phyloP scores from a whole-genome alignment of 371 early-diverging fungal species.

The Fennellomyces sp. region DNA sequence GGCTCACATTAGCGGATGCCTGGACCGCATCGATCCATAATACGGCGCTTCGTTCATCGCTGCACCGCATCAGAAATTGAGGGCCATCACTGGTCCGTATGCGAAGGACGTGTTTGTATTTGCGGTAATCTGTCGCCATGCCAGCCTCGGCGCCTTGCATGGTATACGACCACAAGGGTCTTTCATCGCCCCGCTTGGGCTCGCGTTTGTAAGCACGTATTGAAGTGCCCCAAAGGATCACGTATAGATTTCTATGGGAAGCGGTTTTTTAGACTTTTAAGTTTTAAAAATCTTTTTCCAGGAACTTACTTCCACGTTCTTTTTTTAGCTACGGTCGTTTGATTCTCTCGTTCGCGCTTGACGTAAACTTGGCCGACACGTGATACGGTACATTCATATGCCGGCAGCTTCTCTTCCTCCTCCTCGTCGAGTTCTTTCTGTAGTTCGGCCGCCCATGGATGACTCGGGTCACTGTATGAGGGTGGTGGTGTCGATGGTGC shows the following conservation, averaged over 20 bases:
- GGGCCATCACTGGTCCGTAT: conserved; percentile 36
- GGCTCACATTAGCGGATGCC: conserved; percentile 41
- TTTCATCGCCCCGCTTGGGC: conserved; percentile 1
- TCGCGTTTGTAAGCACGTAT: conserved; percentile 17
- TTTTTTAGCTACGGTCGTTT: conserved; percentile 15
- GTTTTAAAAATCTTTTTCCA: too few species aligned
- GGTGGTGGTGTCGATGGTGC: conserved; percentile 12
- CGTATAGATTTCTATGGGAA: conserved; percentile 15
- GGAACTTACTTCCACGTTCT: conserved; percentile 31
- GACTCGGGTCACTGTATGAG: conserved; percentile 16
- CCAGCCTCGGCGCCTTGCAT: conserved; percentile 42
- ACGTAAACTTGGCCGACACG: conserved; percentile 21
- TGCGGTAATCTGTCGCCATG: conserved; percentile 41
- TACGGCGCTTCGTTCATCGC: conserved; percentile 17
- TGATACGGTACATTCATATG: conserved; percentile 32
- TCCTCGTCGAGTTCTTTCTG: conserved; percentile 15
- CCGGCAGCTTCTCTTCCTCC: conserved; percentile 23
- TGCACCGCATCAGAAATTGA: conserved; percentile 36
- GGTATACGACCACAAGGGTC: conserved; percentile 38
- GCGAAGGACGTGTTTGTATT: conserved; percentile 40
- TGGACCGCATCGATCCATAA: conserved; percentile 44
- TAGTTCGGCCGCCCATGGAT: conserved; percentile 11
- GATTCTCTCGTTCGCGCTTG: conserved; percentile 26
- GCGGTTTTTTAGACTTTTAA: too few species aligned
- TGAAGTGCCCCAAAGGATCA: conserved; percentile 19